Conservation (phyloP, 176 grass and related monocot species). For the Ampelocalamus luodianensis region DNA sequence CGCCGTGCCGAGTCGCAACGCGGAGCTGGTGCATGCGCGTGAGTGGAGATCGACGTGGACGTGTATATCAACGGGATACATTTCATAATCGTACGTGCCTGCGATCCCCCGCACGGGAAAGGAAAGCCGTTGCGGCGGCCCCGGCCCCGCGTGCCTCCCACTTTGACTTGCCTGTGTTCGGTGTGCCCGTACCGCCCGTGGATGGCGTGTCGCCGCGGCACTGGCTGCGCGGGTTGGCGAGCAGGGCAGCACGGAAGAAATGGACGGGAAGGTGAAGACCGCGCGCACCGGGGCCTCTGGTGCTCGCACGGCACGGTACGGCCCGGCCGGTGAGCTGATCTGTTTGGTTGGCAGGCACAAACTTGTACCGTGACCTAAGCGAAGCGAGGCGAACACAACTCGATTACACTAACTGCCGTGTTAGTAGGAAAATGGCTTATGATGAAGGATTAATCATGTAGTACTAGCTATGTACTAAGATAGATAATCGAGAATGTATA, state of each 20-base stretch:
- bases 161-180: constrained; percentile 39
- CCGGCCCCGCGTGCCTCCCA: not conserved
- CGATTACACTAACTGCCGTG: not conserved
- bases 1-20: too few species aligned
- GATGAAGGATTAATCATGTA: not conserved
- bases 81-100: too few species aligned
- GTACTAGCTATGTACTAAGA: too few species aligned
- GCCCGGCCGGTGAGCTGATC: not conserved
- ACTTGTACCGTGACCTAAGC: too few species aligned
- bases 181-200: not conserved
- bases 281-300: too few species aligned
- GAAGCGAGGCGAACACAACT: too few species aligned
- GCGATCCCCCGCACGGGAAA: not conserved
- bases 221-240: not conserved
- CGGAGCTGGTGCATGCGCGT: too few species aligned
- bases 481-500: not conserved
- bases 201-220: not conserved
- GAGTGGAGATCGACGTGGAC: too few species aligned
- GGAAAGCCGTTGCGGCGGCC: not conserved
- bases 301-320: too few species aligned
- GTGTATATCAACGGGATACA: not conserved
- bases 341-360: not conserved
- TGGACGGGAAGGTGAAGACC: not conserved
- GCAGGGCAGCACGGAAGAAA: not conserved
- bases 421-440: not conserved